Percentiles rank a stretch among this genome's conserved stretches.
phyloP scores from a whole-genome alignment of 345 rosid species.

The Sapria himalayana region DNA sequence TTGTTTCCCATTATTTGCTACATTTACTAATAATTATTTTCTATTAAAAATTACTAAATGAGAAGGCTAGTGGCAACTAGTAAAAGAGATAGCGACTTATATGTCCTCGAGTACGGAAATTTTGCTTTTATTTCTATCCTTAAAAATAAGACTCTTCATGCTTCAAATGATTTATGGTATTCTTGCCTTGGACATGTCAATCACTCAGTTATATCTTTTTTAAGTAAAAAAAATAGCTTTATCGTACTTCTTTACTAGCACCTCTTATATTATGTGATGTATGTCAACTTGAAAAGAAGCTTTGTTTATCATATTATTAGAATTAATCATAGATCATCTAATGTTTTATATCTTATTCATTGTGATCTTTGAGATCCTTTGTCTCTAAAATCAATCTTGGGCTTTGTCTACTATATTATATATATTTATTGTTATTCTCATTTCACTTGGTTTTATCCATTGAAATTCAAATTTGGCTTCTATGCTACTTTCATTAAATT shows the following conservation, averaged over 20 bases:
- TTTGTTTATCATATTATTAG: no score
- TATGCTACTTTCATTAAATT: background rate
- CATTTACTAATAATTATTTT: background rate
- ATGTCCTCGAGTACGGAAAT: slow-evolving; percentile 1
- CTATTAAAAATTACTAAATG: background rate
- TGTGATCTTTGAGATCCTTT: background rate
- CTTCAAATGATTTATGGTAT: slow-evolving; percentile 4
- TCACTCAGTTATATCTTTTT: background rate
- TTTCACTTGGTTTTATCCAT: background rate
- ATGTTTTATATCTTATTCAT: background rate
- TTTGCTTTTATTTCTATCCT: slow-evolving; percentile 1
- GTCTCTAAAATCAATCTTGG: background rate
- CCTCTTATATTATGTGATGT: background rate
- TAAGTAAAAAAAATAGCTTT: background rate
- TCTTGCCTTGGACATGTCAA: background rate
- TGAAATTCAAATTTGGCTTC: background rate
- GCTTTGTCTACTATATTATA: background rate
- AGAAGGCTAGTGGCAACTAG: background rate
- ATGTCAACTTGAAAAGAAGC: slow-evolving; percentile 2
- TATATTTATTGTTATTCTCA: background rate
- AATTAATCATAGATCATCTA: background rate
- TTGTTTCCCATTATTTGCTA: background rate
- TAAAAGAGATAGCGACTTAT: background rate
- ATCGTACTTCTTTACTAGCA: slow-evolving; percentile 1
- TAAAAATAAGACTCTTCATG: slow-evolving; percentile 1